A percentile compares a stretch with the other conserved stretches of the same genome.
Conservation (phyloP, 2,329 filamentous ascomycete species). For the Fragosphaeria purpurea region DNA sequence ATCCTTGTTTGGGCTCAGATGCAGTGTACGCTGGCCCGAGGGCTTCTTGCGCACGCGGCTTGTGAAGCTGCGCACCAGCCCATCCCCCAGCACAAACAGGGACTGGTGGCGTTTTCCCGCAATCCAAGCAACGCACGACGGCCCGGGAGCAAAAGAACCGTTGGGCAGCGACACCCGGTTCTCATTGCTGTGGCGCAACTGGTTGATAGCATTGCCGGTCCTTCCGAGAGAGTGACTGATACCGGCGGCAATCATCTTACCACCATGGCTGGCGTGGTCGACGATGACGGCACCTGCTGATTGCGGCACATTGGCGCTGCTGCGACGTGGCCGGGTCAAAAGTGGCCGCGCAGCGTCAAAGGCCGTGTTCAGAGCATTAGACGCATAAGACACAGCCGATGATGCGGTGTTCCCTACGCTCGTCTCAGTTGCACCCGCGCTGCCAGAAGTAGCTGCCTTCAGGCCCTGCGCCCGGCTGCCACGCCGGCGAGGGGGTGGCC, state of each 20-base stretch:
- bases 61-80: slow-evolving; percentile 56
- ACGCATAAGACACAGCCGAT: slow-evolving; percentile 57
- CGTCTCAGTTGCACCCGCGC: slow-evolving; percentile 32
- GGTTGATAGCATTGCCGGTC: slow-evolving; percentile 58
- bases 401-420: slow-evolving; percentile 22
- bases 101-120: slow-evolving; percentile 50
- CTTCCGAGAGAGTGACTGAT: slow-evolving; percentile 66
- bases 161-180: slow-evolving; percentile 62
- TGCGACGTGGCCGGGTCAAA: slow-evolving; percentile 44
- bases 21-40: slow-evolving; percentile 42
- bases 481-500: slow-evolving; percentile 63
- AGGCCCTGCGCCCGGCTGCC: slow-evolving; percentile 30
- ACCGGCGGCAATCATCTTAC: slow-evolving; percentile 61
- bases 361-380: slow-evolving; percentile 60
- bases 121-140: slow-evolving; percentile 56
- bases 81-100: slow-evolving; percentile 56
- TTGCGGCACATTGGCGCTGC: slow-evolving; percentile 32
- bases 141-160: slow-evolving; percentile 41
- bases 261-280: slow-evolving; percentile 57
- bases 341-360: slow-evolving; percentile 57
- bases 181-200: slow-evolving; percentile 64
- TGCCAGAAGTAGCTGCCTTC: slow-evolving; percentile 25
- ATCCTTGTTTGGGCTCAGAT: slow-evolving; percentile 52
- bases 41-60: slow-evolving; percentile 46
- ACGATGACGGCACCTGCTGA: slow-evolving; percentile 36